Conservation (phyloP, 345 rosid genomes). For the Nasturtium officinale region DNA sequence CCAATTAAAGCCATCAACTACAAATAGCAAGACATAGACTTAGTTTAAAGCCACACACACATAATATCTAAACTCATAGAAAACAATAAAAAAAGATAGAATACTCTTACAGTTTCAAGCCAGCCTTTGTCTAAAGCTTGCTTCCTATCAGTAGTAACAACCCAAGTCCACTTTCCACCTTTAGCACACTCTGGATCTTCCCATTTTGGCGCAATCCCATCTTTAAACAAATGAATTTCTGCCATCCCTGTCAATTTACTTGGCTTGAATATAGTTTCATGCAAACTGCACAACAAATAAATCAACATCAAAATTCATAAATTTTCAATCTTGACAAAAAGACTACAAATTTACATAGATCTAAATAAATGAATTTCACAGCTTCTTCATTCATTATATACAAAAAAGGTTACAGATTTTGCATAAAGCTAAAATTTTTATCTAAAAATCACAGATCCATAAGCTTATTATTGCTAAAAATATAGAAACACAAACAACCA, state of each 20-base stretch:
- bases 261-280: slow-evolving; percentile 78
- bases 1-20: slow-evolving; percentile 95
- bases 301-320: background rate
- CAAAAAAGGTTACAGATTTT: no score
- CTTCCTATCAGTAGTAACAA: slow-evolving; percentile 58
- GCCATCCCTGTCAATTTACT: slow-evolving; percentile 63
- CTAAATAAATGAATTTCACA: background rate
- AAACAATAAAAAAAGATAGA: background rate
- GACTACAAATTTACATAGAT: background rate
- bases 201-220: slow-evolving; percentile 94
- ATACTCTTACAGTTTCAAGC: slow-evolving; percentile 73
- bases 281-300: slow-evolving; percentile 53
- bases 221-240: slow-evolving; percentile 87
- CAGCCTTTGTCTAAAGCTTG: slow-evolving; percentile 65
- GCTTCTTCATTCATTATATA: background rate
- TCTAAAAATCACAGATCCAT: no score
- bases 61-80: background rate
- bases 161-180: slow-evolving; percentile 96
- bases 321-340: background rate
- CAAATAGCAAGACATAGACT: background rate
- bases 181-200: slow-evolving; percentile 93
- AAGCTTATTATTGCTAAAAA: no score
- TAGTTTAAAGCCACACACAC: background rate
- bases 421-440: no score
- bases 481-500: no score